A percentile compares a stretch with the other conserved stretches of the same genome.
phyloP scores from a whole-genome alignment of 164 flowering plant genomes.

The Annona cherimola region DNA sequence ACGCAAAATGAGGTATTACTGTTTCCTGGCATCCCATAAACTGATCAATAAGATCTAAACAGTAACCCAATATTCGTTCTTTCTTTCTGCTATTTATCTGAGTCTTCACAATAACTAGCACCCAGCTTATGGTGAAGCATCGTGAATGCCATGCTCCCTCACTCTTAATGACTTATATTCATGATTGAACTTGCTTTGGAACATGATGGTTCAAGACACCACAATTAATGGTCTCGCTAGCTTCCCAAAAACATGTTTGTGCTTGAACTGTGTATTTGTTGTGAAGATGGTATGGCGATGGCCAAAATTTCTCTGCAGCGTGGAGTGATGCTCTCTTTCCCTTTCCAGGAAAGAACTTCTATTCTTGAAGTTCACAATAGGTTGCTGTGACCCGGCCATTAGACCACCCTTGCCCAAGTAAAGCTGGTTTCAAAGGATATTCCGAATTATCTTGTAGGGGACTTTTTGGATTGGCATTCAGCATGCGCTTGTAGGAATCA shows the following conservation, averaged over 20 bases:
- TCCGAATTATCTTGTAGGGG: not conserved
- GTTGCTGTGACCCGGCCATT: slow-evolving; percentile 26
- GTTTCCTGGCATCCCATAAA: not conserved
- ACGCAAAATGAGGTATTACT: slow-evolving; percentile 55
- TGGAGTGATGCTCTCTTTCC: not conserved
- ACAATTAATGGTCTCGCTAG: not conserved
- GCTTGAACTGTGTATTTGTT: not conserved
- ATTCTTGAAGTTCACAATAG: slow-evolving; percentile 45
- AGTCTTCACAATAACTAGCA: not conserved
- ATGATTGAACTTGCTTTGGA: no score
- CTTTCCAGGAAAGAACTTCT: slow-evolving; percentile 48
- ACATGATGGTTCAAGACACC: no score
- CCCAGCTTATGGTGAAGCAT: not conserved
- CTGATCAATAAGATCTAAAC: not conserved
- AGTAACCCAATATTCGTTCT: not conserved
- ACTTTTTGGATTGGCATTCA: not conserved
- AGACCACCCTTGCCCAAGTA: not conserved
- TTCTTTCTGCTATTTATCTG: not conserved
- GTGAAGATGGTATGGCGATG: not conserved
- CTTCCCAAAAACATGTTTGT: not conserved
- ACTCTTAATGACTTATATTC: no score
- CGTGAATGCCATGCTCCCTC: not conserved
- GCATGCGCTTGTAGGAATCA: not conserved
- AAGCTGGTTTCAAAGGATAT: not conserved
- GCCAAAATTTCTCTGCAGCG: not conserved